Evolutionary conservation across 352 stramenopile genomes (phyloP), one percentile per base, ranked within the genome.

Genomic region (Thalassiosira allenii): DNA sequence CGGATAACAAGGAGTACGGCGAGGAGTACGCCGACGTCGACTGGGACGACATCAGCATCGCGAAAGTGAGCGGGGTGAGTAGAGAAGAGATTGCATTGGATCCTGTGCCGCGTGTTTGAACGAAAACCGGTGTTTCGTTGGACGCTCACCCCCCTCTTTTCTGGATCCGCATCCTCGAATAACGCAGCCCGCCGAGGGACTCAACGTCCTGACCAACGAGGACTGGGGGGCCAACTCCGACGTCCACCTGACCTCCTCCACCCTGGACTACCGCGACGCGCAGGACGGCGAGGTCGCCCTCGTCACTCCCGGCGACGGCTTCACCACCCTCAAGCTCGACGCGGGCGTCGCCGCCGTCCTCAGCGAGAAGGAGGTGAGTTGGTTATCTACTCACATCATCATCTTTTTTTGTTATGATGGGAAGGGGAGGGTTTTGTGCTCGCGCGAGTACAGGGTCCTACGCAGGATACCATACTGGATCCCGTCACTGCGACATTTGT

Each of bases 1-100:
- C 64, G 3, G 54, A 71, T 1, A n/a, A n/a, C n/a, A n/a, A n/a
- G n/a, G 72, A 81, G 25, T 41, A 58, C 34, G 43, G 12, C 5
- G 37, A 27, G 52, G 54, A 69, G 52, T 69, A 23, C 14, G 64
- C 72, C 0, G 47, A 70, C 29, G 30, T 89, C 40, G 81, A 89
- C 56, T 84, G 61, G 40, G 81, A 89, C 66, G 81, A 89, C 68
- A 76, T 89, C 23, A 86, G 66, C 22, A 79, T 89, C 4, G 34
- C 53, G 6, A 79, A 74, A 23, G 70, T 47, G 27, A 74, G 58
- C 43, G 81, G 81, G 61, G 71, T 84, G 70, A 81, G 75, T 75
- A 20, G n/a, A n/a, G n/a, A n/a, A n/a, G n/a, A n/a, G n/a, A n/a
- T 71, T 32, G 27, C 20, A 25, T 22, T 37, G n/a, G 37, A 47